Evolutionary conservation across 1,139 yeast genomes (phyloP).

Genomic region (Wickerhamomyces sp.): DNA sequence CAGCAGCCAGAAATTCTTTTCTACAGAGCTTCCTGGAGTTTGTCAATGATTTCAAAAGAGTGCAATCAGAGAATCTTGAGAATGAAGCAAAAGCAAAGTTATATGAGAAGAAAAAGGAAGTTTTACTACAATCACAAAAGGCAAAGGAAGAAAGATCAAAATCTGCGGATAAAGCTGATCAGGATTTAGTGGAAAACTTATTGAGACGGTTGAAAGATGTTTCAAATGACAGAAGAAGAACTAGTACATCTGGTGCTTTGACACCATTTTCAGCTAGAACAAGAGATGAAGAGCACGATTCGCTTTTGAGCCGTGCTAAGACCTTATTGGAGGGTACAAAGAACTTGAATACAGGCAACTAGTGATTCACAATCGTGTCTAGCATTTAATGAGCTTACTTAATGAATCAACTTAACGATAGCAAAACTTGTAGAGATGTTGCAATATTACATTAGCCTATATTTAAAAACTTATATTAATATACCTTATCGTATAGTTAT

Average conservation of each 20-base stretch:
- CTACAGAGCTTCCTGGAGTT: slow-evolving; percentile 72
- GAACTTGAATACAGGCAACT: slow-evolving; percentile 7
- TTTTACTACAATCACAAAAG: slow-evolving; percentile 28
- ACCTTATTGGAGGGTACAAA: slow-evolving; percentile 23
- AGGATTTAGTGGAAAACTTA: slow-evolving; percentile 66
- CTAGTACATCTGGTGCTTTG: slow-evolving; percentile 12
- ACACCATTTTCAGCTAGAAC: slow-evolving; percentile 19
- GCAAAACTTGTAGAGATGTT: too few relatives aligned
- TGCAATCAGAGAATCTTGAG: slow-evolving; percentile 68
- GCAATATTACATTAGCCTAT: too few relatives aligned
- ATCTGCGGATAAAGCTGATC: slow-evolving; percentile 18
- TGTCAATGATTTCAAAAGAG: slow-evolving; percentile 69
- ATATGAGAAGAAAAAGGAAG: slow-evolving; percentile 64
- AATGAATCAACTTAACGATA: too few relatives aligned
- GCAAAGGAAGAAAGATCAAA: slow-evolving; percentile 24
- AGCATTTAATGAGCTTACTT: neutral
- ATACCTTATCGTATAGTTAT: too few relatives aligned
- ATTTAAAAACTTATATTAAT: too few relatives aligned
- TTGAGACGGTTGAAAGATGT: slow-evolving; percentile 71
- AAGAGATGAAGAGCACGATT: slow-evolving; percentile 10
- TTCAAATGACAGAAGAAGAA: slow-evolving; percentile 39
- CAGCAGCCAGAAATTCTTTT: slow-evolving; percentile 59
- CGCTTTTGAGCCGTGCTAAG: slow-evolving; percentile 21
- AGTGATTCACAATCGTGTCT: neutral
- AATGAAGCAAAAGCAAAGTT: slow-evolving; percentile 77